Base-by-base conservation (phyloP, 2,329 filamentous ascomycete genomes). In the Aureobasidium subglaciale region DNA sequence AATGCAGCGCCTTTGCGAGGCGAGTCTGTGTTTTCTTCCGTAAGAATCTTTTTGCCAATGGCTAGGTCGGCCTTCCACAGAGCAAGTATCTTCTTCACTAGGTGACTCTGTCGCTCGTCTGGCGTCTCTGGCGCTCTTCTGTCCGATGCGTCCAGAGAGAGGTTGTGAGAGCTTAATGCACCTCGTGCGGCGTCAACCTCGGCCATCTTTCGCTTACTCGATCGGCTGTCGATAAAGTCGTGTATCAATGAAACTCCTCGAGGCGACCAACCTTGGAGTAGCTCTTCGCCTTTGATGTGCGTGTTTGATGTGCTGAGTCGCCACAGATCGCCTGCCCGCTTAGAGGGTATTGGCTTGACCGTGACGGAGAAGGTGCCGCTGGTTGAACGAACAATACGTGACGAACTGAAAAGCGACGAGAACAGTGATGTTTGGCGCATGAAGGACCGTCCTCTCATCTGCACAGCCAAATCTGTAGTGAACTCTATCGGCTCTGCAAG, bases 231-330 rank as follows among this genome's bases (percentile, higher is more conserved):
- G 55, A 96, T 86, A 64, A 86, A 96, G 70, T 99, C 93, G 57
- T 85, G 83, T n/a, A 99, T 86, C 0, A 99, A 75, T 0, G 90
- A 95, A 2, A 97, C 88, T 32, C 93, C 90, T 38, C 93, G 82
- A 2, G 93, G 92, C 7, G 85, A 84, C 93, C 93, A 99, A 56
- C 84, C 84, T 2, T 78, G 84, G 35, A 99, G 76, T 46, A 85
- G 80, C 70, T 99, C 93, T 71, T 99, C 91, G 55, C 93, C 93
- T 70, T 96, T 96, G 64, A 99, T 88, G 67, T 96, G 97, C 68
- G 95, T 90, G 64, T 95, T 87, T 58, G 89, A 86, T 15, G 91
- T 97, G 69, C 90, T 95, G 84, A 97, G 90, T 55, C 93, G 84
- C 93, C 93, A 99, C 11, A 99, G 77, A 68, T 99, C 93, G 3